A percentile compares a stretch with the other conserved stretches of the same genome.
These are phyloP conservation scores for Gossypium trilobum DNA, from an alignment of 441 rosid genomes.

Conservation along the genomic window DNA sequence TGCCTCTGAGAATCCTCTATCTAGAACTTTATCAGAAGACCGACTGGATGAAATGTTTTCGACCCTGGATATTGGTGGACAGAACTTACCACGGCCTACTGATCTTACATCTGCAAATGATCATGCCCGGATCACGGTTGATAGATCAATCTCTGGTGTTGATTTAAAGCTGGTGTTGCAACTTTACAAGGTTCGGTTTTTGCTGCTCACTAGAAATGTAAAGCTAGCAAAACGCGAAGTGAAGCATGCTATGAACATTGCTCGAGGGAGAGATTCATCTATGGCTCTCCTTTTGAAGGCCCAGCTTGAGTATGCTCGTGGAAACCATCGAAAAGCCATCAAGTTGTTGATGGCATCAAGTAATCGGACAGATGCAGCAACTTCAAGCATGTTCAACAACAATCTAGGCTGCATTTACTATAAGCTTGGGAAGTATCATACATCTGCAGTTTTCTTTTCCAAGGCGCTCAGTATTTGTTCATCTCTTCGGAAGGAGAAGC, in stretches of 20 bases:
- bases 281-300: slow-evolving; percentile 87
- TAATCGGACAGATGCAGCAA: slow-evolving; percentile 53
- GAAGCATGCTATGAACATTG: slow-evolving; percentile 85
- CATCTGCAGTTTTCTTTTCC: slow-evolving; percentile 57
- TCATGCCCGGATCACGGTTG: slow-evolving; percentile 43
- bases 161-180: slow-evolving; percentile 86
- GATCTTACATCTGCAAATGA: slow-evolving; percentile 47
- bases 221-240: slow-evolving; percentile 42
- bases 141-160: slow-evolving; percentile 42
- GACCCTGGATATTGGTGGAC: slow-evolving; percentile 55
- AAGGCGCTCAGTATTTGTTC: slow-evolving; percentile 62
- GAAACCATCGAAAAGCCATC: slow-evolving; percentile 83
- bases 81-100: slow-evolving; percentile 42
- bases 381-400: slow-evolving; percentile 71
- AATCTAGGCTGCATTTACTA: slow-evolving; percentile 92
- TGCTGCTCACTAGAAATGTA: slow-evolving; percentile 15
- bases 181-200: slow-evolving; percentile 74
- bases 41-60: slow-evolving; percentile 61
- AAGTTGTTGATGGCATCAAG: slow-evolving; percentile 78
- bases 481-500: slow-evolving; percentile 63
- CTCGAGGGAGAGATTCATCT: slow-evolving; percentile 79
- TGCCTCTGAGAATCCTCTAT: slow-evolving; percentile 39
- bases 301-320: slow-evolving; percentile 89
- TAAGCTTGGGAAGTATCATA: slow-evolving; percentile 61
- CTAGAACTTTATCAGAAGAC: slow-evolving; percentile 74